Conservation (phyloP, 1,139 yeast species). For the Pichia sp. region DNA sequence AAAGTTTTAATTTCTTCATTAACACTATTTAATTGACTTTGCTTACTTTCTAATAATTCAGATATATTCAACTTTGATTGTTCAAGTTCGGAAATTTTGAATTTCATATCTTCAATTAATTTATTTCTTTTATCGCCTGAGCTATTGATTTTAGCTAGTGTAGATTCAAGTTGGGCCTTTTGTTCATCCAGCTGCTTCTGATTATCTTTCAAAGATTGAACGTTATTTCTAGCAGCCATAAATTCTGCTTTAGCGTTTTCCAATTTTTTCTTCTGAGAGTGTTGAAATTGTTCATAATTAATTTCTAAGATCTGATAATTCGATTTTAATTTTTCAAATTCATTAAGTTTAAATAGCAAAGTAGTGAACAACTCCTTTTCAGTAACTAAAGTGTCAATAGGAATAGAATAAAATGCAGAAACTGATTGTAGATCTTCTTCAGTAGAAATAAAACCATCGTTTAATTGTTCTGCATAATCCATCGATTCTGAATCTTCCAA, state of each 20-base stretch:
- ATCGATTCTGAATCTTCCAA: not conserved
- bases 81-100: constrained; percentile 24
- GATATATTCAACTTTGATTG: constrained; percentile 36
- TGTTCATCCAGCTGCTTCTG: constrained; percentile 29
- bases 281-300: constrained; percentile 48
- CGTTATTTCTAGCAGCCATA: constrained; percentile 8
- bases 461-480: not conserved
- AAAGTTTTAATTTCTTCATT: constrained; percentile 48
- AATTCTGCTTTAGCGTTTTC: constrained; percentile 32
- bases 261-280: constrained; percentile 32
- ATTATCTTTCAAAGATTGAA: constrained; percentile 21
- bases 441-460: constrained; percentile 1
- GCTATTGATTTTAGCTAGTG: not conserved
- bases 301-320: constrained; percentile 47
- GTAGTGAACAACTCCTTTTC: constrained; percentile 30
- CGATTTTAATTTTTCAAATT: constrained; percentile 44
- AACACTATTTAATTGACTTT: constrained; percentile 43
- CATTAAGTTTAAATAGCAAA: constrained; percentile 40
- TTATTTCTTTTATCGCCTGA: not conserved
- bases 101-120: constrained; percentile 17
- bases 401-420: constrained; percentile 35
- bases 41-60: constrained; percentile 39
- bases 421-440: constrained; percentile 23
- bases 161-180: constrained; percentile 27
- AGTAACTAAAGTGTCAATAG: constrained; percentile 24